phyloP scores from a whole-genome alignment of 768 basidiomycete species.

The Boletus subcaerulescens region DNA sequence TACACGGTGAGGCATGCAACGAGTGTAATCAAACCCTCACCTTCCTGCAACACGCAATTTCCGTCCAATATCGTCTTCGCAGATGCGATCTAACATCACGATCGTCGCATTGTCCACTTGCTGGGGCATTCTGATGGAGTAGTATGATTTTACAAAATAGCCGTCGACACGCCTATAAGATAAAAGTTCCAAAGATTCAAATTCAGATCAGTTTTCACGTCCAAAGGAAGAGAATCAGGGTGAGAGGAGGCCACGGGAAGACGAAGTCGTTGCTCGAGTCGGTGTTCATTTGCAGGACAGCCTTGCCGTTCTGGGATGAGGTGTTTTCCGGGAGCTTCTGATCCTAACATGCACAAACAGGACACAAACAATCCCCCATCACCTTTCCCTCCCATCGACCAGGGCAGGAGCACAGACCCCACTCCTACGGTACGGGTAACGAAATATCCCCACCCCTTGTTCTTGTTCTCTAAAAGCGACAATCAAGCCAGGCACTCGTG shows the following conservation, averaged over 20 bases:
- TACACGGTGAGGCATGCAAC: conserved; percentile 12
- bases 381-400: background rate
- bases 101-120: conserved; percentile 48
- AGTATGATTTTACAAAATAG: background rate
- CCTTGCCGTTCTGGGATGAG: conserved; percentile 11
- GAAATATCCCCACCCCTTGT: background rate
- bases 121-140: conserved; percentile 40
- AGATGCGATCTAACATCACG: conserved; percentile 41
- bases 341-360: conserved; percentile 31
- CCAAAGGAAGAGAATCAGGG: background rate
- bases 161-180: background rate
- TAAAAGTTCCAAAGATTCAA: background rate
- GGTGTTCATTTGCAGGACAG: conserved; percentile 1
- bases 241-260: background rate
- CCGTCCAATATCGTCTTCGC: conserved; percentile 38
- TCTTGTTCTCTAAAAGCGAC: background rate
- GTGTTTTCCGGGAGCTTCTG: conserved; percentile 26
- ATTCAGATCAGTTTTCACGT: background rate
- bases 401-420: background rate
- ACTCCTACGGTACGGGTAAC: background rate
- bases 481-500: conserved; percentile 14
- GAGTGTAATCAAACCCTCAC: conserved; percentile 36
- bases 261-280: background rate
- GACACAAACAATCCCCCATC: conserved; percentile 4
- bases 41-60: conserved; percentile 61